Evolutionary conservation across 2,329 filamentous ascomycete species (phyloP).

Genomic region (Calonectria pseudoturangicola): DNA sequence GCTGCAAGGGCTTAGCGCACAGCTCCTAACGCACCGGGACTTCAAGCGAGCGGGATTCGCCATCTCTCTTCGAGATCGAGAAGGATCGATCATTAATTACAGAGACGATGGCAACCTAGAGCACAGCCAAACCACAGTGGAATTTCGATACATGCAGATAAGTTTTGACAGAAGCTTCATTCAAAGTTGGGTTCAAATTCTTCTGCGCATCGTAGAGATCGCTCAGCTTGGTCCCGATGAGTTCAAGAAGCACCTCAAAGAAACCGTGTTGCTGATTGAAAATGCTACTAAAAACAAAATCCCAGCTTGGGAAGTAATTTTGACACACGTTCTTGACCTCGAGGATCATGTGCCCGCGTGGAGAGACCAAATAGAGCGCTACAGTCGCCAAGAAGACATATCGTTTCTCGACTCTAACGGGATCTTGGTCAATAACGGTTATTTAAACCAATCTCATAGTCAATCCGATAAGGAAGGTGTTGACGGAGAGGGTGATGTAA

Average conservation of each 20-base stretch:
- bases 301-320: slow-evolving; percentile 39
- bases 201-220: slow-evolving; percentile 42
- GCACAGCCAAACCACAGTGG: slow-evolving; percentile 45
- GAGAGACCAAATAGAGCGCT: slow-evolving; percentile 45
- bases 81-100: not conserved
- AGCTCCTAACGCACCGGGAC: rapidly evolving
- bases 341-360: slow-evolving; percentile 46
- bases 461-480: not conserved
- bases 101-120: slow-evolving; percentile 2
- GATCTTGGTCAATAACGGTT: slow-evolving; percentile 13
- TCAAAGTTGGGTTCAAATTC: slow-evolving; percentile 49
- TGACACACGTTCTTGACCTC: slow-evolving; percentile 38
- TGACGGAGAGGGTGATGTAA: not conserved
- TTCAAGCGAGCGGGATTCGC: slow-evolving; percentile 23
- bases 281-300: not conserved
- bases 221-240: slow-evolving; percentile 22
- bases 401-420: slow-evolving; percentile 40
- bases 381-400: slow-evolving; percentile 37
- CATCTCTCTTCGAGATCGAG: slow-evolving; percentile 12
- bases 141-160: slow-evolving; percentile 54
- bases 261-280: slow-evolving; percentile 20
- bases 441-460: not conserved
- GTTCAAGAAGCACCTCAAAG: slow-evolving; percentile 19
- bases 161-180: slow-evolving; percentile 51
- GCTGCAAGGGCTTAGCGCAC: slow-evolving; percentile 5